These are phyloP conservation scores for Immersiporthe knoxdaviesiana DNA, from an alignment of 2,329 filamentous ascomycete genomes.

Conservation along the genomic window DNA sequence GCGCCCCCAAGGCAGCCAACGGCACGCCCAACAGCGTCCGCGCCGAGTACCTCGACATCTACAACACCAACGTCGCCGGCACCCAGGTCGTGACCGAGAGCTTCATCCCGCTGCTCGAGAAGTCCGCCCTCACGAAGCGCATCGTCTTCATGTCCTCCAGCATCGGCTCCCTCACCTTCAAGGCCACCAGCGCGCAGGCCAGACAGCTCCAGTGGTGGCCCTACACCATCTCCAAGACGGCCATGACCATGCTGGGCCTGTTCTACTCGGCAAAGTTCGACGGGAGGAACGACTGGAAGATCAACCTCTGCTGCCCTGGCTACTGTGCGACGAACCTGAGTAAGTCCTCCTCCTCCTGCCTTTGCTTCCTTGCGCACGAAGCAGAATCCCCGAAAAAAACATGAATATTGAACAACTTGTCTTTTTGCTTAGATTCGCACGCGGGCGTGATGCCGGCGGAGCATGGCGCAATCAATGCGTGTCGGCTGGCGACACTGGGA, in stretches of 20 bases:
- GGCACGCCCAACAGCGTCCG: slow-evolving; percentile 26
- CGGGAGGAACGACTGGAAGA: slow-evolving; percentile 34
- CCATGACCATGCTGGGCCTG: slow-evolving; percentile 35
- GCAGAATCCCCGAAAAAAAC: not conserved
- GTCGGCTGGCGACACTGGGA: slow-evolving; percentile 34
- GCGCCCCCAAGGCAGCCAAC: slow-evolving; percentile 17
- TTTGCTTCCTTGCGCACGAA: not conserved
- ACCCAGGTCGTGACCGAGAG: slow-evolving; percentile 37
- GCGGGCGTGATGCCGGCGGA: slow-evolving; percentile 27
- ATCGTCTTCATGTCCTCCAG: slow-evolving; percentile 35
- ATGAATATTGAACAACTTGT: not conserved
- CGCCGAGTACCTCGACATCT: slow-evolving; percentile 33
- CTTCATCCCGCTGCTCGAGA: slow-evolving; percentile 40
- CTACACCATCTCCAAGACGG: slow-evolving; percentile 37
- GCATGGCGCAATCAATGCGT: slow-evolving; percentile 34
- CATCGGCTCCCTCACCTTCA: slow-evolving; percentile 30
- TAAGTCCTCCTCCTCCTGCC: not conserved
- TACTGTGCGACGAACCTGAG: slow-evolving; percentile 35
- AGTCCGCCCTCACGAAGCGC: slow-evolving; percentile 33
- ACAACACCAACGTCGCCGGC: slow-evolving; percentile 39
- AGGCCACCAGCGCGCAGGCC: slow-evolving; percentile 2
- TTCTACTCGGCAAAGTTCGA: slow-evolving; percentile 32
- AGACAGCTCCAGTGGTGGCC: slow-evolving; percentile 19
- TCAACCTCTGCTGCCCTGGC: slow-evolving; percentile 36
- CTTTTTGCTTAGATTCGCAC: slow-evolving; percentile 14